Evolutionary conservation across 2,329 filamentous ascomycete species (phyloP).

Genomic region (Scytalidium sp.): DNA sequence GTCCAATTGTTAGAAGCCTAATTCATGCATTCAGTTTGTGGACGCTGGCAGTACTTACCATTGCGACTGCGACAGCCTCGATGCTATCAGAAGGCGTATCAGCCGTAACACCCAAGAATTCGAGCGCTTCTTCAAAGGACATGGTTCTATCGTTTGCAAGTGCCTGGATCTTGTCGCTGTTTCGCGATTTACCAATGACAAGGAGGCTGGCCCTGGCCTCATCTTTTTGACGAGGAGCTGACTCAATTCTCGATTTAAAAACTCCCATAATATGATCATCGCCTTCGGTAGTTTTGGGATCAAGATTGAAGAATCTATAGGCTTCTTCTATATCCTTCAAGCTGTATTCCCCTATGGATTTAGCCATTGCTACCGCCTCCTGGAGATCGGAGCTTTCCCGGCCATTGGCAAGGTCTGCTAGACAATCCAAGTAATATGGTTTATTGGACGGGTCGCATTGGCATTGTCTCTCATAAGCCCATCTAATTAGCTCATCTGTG

Average conservation of each 20-base stretch:
- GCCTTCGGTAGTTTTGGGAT: slow-evolving; percentile 38
- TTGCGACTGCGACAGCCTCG: slow-evolving; percentile 25
- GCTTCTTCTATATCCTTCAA: slow-evolving; percentile 54
- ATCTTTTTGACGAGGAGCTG: slow-evolving; percentile 50
- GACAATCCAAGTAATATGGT: slow-evolving; percentile 62
- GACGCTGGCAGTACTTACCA: slow-evolving; percentile 18
- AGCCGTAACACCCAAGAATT: slow-evolving; percentile 49
- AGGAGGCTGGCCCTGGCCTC: slow-evolving; percentile 54
- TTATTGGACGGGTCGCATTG: slow-evolving; percentile 49
- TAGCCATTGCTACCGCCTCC: slow-evolving; percentile 53
- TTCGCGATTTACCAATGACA: slow-evolving; percentile 56
- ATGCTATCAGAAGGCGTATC: slow-evolving; percentile 28
- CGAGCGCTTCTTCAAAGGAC: slow-evolving; percentile 61
- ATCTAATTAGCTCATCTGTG: slow-evolving; percentile 56
- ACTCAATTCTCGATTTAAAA: slow-evolving; percentile 56
- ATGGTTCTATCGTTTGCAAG: slow-evolving; percentile 54
- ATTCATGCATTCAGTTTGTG: not conserved
- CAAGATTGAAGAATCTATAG: slow-evolving; percentile 57
- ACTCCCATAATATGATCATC: slow-evolving; percentile 61
- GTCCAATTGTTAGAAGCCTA: slow-evolving; percentile 3
- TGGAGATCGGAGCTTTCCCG: slow-evolving; percentile 50
- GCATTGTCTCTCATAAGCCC: slow-evolving; percentile 60
- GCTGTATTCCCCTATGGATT: slow-evolving; percentile 55
- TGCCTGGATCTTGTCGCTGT: slow-evolving; percentile 54
- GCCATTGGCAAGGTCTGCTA: slow-evolving; percentile 56